Evolutionary conservation across 768 basidiomycete genomes (phyloP).

Genomic region (Coprinopsis cinerea): DNA sequence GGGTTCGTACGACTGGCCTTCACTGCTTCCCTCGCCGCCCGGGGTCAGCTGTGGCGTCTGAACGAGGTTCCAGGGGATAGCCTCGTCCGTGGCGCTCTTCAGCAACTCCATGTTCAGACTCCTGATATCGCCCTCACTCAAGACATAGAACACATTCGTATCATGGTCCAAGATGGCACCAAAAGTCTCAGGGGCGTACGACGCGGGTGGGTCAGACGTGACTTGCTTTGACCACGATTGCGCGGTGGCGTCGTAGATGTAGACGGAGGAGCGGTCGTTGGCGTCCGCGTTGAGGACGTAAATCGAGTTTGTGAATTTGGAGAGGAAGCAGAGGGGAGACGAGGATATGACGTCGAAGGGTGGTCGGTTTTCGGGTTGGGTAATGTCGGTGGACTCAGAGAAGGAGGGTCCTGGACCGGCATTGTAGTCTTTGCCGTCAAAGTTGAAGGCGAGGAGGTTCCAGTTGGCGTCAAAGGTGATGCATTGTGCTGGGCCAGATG

Average conservation of each 20-base stretch:
- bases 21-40: conserved; percentile 24
- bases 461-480: conserved; percentile 73
- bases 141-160: conserved; percentile 74
- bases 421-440: conserved; percentile 79
- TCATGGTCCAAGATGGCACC: conserved; percentile 86
- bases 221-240: conserved; percentile 76
- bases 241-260: conserved; percentile 73
- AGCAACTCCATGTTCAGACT: conserved; percentile 65
- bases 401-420: conserved; percentile 43
- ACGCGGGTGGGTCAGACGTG: conserved; percentile 36
- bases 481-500: conserved; percentile 38
- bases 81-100: conserved; percentile 49
- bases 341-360: conserved; percentile 1
- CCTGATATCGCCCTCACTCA: conserved; percentile 46
- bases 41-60: conserved; percentile 43
- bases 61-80: conserved; percentile 62
- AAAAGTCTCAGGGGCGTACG: conserved; percentile 59
- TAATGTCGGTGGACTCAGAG: conserved; percentile 42
- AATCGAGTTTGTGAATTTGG: conserved; percentile 76
- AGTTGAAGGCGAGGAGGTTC: conserved; percentile 84
- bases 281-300: conserved; percentile 80
- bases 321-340: conserved; percentile 5
- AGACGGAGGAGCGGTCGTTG: conserved; percentile 58
- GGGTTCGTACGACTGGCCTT: conserved; percentile 51
- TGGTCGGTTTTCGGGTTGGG: conserved; percentile 69